These are phyloP conservation scores for Rhizopus sp. DNA, from an alignment of 371 early-diverging fungal genomes.

Conservation along the genomic window DNA sequence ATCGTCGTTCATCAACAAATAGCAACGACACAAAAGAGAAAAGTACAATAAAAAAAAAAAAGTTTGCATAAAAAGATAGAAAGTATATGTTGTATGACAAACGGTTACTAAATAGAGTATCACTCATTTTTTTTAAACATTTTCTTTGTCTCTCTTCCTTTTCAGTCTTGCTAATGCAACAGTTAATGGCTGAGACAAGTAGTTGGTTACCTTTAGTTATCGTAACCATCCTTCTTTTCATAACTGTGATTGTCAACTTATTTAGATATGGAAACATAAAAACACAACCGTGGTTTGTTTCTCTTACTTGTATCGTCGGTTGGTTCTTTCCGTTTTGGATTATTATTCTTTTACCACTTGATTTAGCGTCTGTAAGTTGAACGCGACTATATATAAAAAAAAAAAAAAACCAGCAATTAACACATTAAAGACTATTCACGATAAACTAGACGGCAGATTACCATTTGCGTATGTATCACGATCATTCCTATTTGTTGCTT, in stretches of 20 bases:
- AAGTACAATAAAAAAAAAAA: background rate
- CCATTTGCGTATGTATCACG: conserved; percentile 78
- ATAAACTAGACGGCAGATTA: conserved; percentile 66
- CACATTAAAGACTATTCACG: conserved; percentile 58
- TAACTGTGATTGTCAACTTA: conserved; percentile 60
- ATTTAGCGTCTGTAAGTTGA: conserved; percentile 81
- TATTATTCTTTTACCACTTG: conserved; percentile 86
- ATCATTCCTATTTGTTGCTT: conserved; percentile 72
- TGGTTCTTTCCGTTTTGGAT: conserved; percentile 93
- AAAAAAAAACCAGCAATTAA: background rate
- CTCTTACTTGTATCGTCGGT: conserved; percentile 60
- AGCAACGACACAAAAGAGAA: background rate
- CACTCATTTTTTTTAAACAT: too few relatives aligned
- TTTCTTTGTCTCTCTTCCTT: conserved; percentile 1
- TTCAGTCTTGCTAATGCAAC: conserved; percentile 5
- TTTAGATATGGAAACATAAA: conserved; percentile 74
- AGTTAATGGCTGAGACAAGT: conserved; percentile 10
- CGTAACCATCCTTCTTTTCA: conserved; percentile 46
- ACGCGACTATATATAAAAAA: background rate
- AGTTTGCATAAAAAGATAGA: background rate
- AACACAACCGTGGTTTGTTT: conserved; percentile 72
- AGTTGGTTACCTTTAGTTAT: conserved; percentile 55
- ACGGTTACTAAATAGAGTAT: background rate
- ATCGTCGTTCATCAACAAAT: conserved; percentile 19
- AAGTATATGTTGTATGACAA: background rate